Conservation (phyloP, 1,139 yeast species). For the Kurtzmaniella quercitrusa region DNA sequence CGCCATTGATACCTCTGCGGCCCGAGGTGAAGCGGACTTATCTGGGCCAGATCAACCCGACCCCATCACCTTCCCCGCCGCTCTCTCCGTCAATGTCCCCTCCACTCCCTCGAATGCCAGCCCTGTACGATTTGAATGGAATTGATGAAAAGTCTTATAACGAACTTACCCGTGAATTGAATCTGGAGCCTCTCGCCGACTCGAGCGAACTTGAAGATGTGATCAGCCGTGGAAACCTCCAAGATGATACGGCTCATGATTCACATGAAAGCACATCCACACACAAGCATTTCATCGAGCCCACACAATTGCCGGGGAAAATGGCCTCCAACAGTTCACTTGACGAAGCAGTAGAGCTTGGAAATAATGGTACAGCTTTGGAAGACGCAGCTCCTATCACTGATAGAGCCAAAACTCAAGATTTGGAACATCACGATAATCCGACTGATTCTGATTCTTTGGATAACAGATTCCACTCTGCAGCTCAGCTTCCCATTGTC, state of each 20-base stretch:
- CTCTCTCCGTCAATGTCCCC: slow-evolving; percentile 7
- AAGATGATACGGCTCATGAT: not conserved
- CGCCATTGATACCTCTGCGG: not conserved
- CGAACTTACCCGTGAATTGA: slow-evolving; percentile 13
- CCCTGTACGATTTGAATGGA: slow-evolving; percentile 55
- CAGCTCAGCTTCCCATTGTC: not conserved
- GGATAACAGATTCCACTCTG: not conserved
- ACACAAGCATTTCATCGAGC: not conserved
- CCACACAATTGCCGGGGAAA: not conserved
- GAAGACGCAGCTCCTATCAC: not conserved
- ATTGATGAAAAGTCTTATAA: slow-evolving; percentile 18
- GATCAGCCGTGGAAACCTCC: not conserved
- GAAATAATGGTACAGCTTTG: not conserved
- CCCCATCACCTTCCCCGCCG: slow-evolving; percentile 2
- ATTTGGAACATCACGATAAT: not conserved
- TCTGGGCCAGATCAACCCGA: slow-evolving; percentile 1
- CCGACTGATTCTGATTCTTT: not conserved
- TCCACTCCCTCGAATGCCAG: slow-evolving; percentile 58
- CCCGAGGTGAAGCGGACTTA: not conserved
- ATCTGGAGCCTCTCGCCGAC: not conserved
- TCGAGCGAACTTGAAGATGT: not conserved
- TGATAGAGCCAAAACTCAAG: not conserved
- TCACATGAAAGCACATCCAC: not conserved
- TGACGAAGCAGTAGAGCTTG: not conserved
- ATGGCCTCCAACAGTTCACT: not conserved